Base-by-base conservation (phyloP, 169 alveolate genomes). In the Plasmodium ovale region DNA sequence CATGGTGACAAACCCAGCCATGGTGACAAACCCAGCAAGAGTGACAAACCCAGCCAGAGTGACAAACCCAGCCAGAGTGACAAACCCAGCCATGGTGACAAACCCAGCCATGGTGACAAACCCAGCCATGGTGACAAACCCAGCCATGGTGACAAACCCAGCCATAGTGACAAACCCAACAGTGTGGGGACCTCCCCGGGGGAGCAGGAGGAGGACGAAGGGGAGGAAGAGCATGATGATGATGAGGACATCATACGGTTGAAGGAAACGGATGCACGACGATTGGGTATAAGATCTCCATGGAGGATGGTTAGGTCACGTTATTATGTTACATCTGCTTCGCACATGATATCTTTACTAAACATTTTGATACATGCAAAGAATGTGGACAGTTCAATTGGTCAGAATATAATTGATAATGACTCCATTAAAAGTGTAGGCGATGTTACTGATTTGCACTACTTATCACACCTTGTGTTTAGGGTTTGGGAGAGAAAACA, bases 311-410 rank as follows among this genome's bases (percentile, higher is more conserved):
- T 96, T 60, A 93, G 98, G 16, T 94, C 97, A 39, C 87, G 98
- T 23, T 95, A 94, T 92, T 96, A 96, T 88, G 97, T 95, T 10
- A 95, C 98, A 4, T 94, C 97, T 16, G 98, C 98, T 16, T 94
- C 97, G 1, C 97, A 95, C 70, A 87, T 96, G 87, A 89, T 94
- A 62, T 92, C 96, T 1, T 87, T 95, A 9, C 91, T 94, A 60
- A 95, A 94, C 77, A 91, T 95, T 47, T 68, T 94, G 39, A 92
- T 89, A 16, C 90, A 92, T 72, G 91, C 94, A 3, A 92, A 92
- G 65, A 65, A 92, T 35, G 89, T 87, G 19, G 95, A 92, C 25
- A 87, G 56, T 35, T 72, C 92, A 35, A 93, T 87, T 33, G 87
- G 77, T 14, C 94, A 89, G 31, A 60, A 87, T 69, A 89, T 68